Evolutionary conservation across 1,139 yeast species (phyloP), one percentile per base, ranked within the genome.

Genomic region (Candida sp.): DNA sequence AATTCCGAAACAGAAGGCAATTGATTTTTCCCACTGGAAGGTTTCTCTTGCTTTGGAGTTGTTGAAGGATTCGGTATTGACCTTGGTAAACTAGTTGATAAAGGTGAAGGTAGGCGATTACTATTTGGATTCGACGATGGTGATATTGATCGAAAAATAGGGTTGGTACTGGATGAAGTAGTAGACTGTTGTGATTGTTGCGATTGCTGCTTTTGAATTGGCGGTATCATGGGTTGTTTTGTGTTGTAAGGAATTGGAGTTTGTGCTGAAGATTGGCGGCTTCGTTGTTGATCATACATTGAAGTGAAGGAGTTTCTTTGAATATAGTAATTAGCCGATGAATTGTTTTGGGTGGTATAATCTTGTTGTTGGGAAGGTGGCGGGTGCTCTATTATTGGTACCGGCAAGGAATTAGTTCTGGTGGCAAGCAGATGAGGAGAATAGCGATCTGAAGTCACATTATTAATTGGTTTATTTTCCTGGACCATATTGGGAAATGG

Each of bases 1-100:
- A 66, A 56, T 43, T 66, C 71, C 36, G 59, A 60, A 33, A 66
- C 68, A 11, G 66, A 61, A 2, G 71, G 71, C n/a, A 64, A 51
- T 40, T 54, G 60, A 22, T 54, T 55, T 22, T 49, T 53, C n/a
- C 33, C 29, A 3, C n/a, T 22, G 4, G 36, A n/a, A 15, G 44
- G 36, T 29, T 37, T 37, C 9, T 37, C 39, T 3, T 11, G 22
- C 25, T 44, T 49, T 21, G 44, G 38, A 8, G 35, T 32, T 21
- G 36, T 39, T 5, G 44, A 34, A 27, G 42, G 32, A 21, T 35
- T 37, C 6, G 44, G 39, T 7, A 29, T 19, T 9, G 39, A 25
- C 15, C 39, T 27, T 21, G 39, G 39, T 21, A 37, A 37, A 21
- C 19, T 25, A 7, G 33, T 37, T 19, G 39, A 37, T 21, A 37